Base-by-base conservation (phyloP, 805 yeast species). In the Candida saitoana region DNA sequence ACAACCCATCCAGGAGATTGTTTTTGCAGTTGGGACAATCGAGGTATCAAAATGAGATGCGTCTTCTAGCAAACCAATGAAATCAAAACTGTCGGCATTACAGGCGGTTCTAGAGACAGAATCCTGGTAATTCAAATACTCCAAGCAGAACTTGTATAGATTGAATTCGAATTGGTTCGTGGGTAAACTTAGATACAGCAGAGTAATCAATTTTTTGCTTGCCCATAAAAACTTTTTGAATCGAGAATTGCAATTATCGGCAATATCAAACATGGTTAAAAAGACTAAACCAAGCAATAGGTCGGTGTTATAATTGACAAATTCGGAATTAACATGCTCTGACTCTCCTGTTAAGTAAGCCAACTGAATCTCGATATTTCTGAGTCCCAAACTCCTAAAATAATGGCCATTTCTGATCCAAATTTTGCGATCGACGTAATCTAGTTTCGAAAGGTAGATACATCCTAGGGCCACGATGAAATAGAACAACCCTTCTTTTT, bases 1-100 rank as follows among this genome's bases (percentile, higher is more conserved):
- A 41, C 67, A 60, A 12, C 67, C 68, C 56, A 58, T 59, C 68
- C 68, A 63, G 19, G 62, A 50, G 9, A 58, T 51, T 11, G 33
- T 15, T 33, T 33, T 15, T 9, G 32, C 5, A 11, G 32, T 12
- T 29, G 5, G 32, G 5, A 12, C 16, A 29, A 29, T 12, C 11
- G 32, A 12, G 16, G 32, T 29, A 14, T 29, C 32, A 29, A 29
- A 29, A 14, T 33, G 35, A 17, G 16, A 12, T 8, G 47, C 42
- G 4, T 49, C 49, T 30, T 49, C 51, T 24, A 46, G 41, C 25
- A 43, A 42, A 46, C 49, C 40, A 40, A 60, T 52, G 42, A 54
- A 57, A 27, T 34, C 37, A 31, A 52, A 50, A 42, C 55, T 56
- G 14, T 37, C 44, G 34, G 50, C 61, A 34, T 55, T 58, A 39